Base-by-base conservation (phyloP, 192 early-diverging fungal genomes). In the Backusella luteola region DNA sequence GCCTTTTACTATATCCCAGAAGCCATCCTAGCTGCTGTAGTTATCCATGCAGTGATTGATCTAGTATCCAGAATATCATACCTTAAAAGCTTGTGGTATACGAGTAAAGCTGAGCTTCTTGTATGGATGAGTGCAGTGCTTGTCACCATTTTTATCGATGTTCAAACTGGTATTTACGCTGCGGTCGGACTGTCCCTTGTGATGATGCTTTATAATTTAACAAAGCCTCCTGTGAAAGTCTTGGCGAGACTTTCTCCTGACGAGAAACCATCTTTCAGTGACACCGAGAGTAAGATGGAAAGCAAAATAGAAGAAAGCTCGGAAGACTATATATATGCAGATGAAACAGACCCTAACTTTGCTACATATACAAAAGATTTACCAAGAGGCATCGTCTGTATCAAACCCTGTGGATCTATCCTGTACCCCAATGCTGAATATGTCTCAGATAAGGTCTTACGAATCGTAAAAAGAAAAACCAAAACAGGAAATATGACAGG, bases 1-100 rank as follows among this genome's bases (percentile, higher is more conserved):
- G 89, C 89, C 19, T 94, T 97, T 84, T 92, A 90, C 80, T 95
- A 90, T 67, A 93, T 97, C 26, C 93, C 96, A 2, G 91, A 88
- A 53, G 87, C 93, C 14, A 84, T 89, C 0, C 83, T 97, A 39
- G 91, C 94, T 1, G 94, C 94, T 4, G 90, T 97, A 63, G 92
- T 96, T 36, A 89, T 96, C 35, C 80, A 84, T 35, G 85, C 86
- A 34, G 94, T 98, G 34, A 81, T 89, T 29, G 92, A 93, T 71
- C 84, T 98, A 70, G 84, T 97, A 29, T 84, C 87, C 2, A 84
- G 86, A 15, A 89, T 89, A 4, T 76, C 77, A 0, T 83, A 89
- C 26, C 67, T 94, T 29, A 84, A 79, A 69, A 81, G 85, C 77
- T 84, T 94, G 34, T 96, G 88, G 87, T 76, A 84, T 23, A 46